Conservation (phyloP, 352 stramenopile genomes). For the Globisporangium abappressorium region DNA sequence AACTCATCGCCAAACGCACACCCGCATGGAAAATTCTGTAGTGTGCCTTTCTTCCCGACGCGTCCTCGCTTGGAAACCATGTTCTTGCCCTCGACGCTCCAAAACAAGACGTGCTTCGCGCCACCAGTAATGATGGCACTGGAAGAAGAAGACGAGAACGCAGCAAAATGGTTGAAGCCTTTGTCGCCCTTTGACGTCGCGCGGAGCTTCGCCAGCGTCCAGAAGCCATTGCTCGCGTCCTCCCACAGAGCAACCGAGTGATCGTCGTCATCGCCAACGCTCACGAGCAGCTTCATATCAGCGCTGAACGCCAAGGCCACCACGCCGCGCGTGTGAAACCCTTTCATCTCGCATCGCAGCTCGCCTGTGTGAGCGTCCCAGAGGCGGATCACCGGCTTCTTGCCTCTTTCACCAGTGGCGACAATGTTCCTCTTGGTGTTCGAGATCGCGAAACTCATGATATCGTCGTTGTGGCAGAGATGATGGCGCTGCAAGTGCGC, state of each 20-base stretch:
- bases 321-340: slow-evolving; percentile 69
- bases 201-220: slow-evolving; percentile 45
- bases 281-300: slow-evolving; percentile 59
- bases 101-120: slow-evolving; percentile 72
- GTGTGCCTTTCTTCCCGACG: slow-evolving; percentile 55
- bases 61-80: slow-evolving; percentile 52
- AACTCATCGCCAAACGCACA: slow-evolving; percentile 47
- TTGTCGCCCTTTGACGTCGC: slow-evolving; percentile 57
- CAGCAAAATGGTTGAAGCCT: slow-evolving; percentile 49
- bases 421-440: slow-evolving; percentile 56
- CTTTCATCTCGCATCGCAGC: slow-evolving; percentile 55
- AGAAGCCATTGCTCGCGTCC: slow-evolving; percentile 62
- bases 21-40: slow-evolving; percentile 48
- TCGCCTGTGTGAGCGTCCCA: slow-evolving; percentile 83
- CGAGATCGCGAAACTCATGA: slow-evolving; percentile 80
- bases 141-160: slow-evolving; percentile 26
- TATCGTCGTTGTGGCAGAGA: slow-evolving; percentile 82
- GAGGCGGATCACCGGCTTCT: slow-evolving; percentile 68
- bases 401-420: slow-evolving; percentile 84
- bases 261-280: slow-evolving; percentile 77
- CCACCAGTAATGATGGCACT: slow-evolving; percentile 52
- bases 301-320: slow-evolving; percentile 64
- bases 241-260: slow-evolving; percentile 79
- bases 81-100: slow-evolving; percentile 53
- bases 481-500: slow-evolving; percentile 83